Base-by-base conservation (phyloP, 1,284 basidiomycete species). In the Leccinum pachyderme region DNA sequence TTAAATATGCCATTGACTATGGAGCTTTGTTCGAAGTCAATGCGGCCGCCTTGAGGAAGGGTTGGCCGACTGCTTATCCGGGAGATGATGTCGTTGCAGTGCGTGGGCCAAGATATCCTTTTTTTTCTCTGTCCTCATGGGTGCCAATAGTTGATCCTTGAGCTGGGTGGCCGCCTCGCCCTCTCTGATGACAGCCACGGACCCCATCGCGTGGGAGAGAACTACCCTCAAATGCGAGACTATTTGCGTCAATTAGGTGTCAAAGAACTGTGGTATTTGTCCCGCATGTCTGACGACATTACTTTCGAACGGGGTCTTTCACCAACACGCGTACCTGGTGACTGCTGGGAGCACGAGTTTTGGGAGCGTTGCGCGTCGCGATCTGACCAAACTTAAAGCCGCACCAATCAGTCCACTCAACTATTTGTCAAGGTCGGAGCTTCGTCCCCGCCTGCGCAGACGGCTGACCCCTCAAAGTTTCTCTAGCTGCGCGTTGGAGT, bases 181-280 rank as follows among this genome's bases (percentile, higher is more conserved):
- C 79, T 98, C 18, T 98, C 95, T 2, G 96, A 99, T 70, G 96
- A 99, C 72, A 96, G 95, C 54, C 96, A 99, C 66, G 94, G 94
- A 1, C 88, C 93, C 1, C 81, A 86, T 37, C 86, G 87, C 15
- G 94, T 99, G 44, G 96, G 93, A 0, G 76, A 95, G 52, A 95
- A 98, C 71, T 99, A 97, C 65, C 62, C 75, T 52, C 78, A 81
- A 13, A 70, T 91, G 61, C 76, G 77, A 44, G 74, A 80, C 6
- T 98, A 98, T 70, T 76, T 95, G n/a, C 69, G 76, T 52, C 70
- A 72, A 2, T 67, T 82, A 24, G 81, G 80, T 2, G 79, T 98
- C 8, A 61, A 75, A 6, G 82, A 89, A 53, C 66, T 98, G 1
- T 97, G 91, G 89, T 83, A 81, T 66, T 68, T 89, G 54, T 68